Conservation (phyloP, 2,329 filamentous ascomycete species). For the Sporothrix curviconia region DNA sequence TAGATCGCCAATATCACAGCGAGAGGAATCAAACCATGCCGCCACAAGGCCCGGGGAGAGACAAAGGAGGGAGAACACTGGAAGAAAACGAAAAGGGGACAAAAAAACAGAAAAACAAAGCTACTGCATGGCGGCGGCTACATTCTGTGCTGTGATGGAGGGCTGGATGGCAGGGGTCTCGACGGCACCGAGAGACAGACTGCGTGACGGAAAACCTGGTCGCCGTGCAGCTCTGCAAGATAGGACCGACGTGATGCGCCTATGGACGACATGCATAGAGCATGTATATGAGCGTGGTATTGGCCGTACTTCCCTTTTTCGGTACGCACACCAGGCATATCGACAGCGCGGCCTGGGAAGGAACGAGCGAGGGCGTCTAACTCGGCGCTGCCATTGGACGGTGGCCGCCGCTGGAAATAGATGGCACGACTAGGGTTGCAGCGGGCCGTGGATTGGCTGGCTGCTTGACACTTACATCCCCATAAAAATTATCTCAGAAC, state of each 20-base stretch:
- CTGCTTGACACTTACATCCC: background rate
- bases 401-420: background rate
- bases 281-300: background rate
- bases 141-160: conserved; percentile 14
- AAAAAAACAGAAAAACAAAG: background rate
- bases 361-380: conserved; percentile 12
- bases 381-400: conserved; percentile 15
- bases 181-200: background rate
- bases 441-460: conserved; percentile 4
- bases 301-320: too few species aligned
- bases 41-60: background rate
- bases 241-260: background rate
- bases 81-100: background rate
- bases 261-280: too few species aligned
- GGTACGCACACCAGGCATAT: too few species aligned
- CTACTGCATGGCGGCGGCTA: conserved; percentile 19
- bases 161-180: conserved; percentile 5
- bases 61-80: background rate
- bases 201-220: background rate
- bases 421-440: background rate
- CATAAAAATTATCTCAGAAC: background rate
- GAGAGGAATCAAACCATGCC: background rate
- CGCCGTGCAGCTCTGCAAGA: background rate
- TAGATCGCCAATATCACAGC: conserved; percentile 10
- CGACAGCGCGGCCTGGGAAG: background rate